Conservation (phyloP, 1,284 basidiomycete genomes). For the Cutaneotrichosporon arboriforme region DNA sequence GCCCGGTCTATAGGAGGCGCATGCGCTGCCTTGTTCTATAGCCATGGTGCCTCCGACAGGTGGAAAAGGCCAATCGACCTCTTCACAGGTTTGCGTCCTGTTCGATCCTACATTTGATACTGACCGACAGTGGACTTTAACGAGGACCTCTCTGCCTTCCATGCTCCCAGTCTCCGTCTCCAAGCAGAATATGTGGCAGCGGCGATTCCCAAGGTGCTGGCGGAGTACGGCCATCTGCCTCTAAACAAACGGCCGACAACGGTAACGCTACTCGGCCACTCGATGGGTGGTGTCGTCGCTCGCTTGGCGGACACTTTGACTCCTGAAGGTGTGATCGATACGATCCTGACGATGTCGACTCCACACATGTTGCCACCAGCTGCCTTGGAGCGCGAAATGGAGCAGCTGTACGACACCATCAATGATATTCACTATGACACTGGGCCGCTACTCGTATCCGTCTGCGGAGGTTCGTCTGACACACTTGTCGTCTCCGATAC, state of each 20-base stretch:
- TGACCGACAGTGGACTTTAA: conserved; percentile 79
- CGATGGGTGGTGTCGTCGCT: conserved; percentile 97
- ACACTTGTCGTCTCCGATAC: conserved; percentile 88
- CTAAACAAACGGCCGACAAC: conserved; percentile 36
- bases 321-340: conserved; percentile 59
- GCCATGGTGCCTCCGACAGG: conserved; percentile 28
- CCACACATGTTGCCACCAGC: conserved; percentile 86
- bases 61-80: conserved; percentile 61
- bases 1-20: conserved; percentile 92
- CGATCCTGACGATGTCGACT: conserved; percentile 89
- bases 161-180: conserved; percentile 78
- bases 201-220: conserved; percentile 71
- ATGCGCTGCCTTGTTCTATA: conserved; percentile 70
- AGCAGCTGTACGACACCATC: conserved; percentile 59
- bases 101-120: background rate
- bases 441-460: conserved; percentile 62
- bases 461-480: conserved; percentile 90
- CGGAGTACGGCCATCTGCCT: conserved; percentile 56
- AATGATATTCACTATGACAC: conserved; percentile 47
- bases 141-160: conserved; percentile 93
- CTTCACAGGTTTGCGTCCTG: conserved; percentile 60
- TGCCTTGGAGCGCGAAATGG: conserved; percentile 68
- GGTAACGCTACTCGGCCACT: conserved; percentile 82
- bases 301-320: conserved; percentile 49
- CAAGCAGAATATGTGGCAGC: conserved; percentile 72